phyloP scores from a whole-genome alignment of 495 filamentous ascomycete genomes.

The Penicillium soppii region DNA sequence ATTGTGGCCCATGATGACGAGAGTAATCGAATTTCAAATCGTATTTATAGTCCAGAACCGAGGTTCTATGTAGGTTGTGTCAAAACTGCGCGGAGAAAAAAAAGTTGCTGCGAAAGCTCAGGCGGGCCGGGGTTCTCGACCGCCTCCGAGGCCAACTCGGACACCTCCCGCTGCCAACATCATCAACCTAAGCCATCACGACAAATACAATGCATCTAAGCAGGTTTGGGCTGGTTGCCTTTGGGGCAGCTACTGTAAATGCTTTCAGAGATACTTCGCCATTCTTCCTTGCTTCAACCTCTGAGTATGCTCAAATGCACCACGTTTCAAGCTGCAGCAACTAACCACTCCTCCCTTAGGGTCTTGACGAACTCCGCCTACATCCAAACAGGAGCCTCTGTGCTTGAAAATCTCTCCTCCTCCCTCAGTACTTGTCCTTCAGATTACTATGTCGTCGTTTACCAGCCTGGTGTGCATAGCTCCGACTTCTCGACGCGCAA shows the following conservation, averaged over 20 bases:
- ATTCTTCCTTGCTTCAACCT: constrained; percentile 79
- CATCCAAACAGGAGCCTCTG: constrained; percentile 42
- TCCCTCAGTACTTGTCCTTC: constrained; percentile 67
- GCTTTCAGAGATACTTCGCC: constrained; percentile 86
- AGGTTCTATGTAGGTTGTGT: constrained; percentile 5
- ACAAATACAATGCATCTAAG: constrained; percentile 59
- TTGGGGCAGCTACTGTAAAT: constrained; percentile 56
- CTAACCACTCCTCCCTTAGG: constrained; percentile 39
- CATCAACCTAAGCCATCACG: constrained; percentile 19
- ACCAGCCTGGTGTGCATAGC: constrained; percentile 73
- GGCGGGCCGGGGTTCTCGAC: constrained; percentile 28
- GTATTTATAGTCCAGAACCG: neutral
- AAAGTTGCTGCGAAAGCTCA: constrained; percentile 26
- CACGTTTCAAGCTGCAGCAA: constrained; percentile 13
- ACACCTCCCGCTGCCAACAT: constrained; percentile 29
- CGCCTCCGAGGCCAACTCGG: constrained; percentile 32
- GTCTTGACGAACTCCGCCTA: constrained; percentile 43
- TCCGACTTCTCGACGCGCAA: constrained; percentile 57
- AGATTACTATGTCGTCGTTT: constrained; percentile 75
- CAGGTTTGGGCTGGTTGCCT: constrained; percentile 58
- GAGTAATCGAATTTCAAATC: neutral
- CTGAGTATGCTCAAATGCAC: constrained; percentile 57
- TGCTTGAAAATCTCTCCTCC: constrained; percentile 27
- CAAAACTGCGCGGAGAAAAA: constrained; percentile 17
- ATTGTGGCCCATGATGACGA: constrained; percentile 38